Base-by-base conservation (phyloP, 805 yeast genomes). In the Lipomyces kockii region DNA sequence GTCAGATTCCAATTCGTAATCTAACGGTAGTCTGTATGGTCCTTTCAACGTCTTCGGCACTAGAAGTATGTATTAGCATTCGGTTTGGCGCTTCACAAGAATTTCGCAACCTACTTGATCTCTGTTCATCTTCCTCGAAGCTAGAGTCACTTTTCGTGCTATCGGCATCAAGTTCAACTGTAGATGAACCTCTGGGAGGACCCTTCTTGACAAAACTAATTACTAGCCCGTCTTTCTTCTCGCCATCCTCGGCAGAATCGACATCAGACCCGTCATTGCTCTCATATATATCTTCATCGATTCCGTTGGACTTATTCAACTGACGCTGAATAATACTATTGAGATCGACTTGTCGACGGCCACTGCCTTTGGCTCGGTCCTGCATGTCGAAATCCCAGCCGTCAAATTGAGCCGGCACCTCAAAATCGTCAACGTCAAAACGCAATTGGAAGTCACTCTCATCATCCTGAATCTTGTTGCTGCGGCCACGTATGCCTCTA, bases 271-370 rank as follows among this genome's bases (percentile, higher is more conserved):
- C 37, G 11, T 11, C 17, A 37, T 5, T 11, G 17, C 49, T n/a
- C 49, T 43, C 49, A 4, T 17, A n/a, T 43, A 43, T 35, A n/a
- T 58, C 63, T 25, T 78, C 82, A 1, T 77, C 78, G 25, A 73
- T 79, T 29, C 74, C 78, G 17, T 77, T 78, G 32, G 73, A 77
- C 17, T 75, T 79, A 54, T 97, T 91, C 77, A 97, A 97, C 74
- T 91, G 93, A 78, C 93, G 85, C 80, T 89, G 87, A 73, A 94
- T 90, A 63, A 94, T 94, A 14, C 87, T 87, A 74, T 94, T 97
- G 69, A 94, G 83, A 81, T 94, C 97, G 8, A 92, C 97, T 68
- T 88, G 91, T 70, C 84, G 85, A 64, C 72, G 67, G 17, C 66
- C 74, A 53, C 70, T 51, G 12, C 74, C 72, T 27, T 74, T 81